These are phyloP conservation scores for Hypoxylon sp. DNA, from an alignment of 2,329 filamentous ascomycete genomes.

Conservation along the genomic window DNA sequence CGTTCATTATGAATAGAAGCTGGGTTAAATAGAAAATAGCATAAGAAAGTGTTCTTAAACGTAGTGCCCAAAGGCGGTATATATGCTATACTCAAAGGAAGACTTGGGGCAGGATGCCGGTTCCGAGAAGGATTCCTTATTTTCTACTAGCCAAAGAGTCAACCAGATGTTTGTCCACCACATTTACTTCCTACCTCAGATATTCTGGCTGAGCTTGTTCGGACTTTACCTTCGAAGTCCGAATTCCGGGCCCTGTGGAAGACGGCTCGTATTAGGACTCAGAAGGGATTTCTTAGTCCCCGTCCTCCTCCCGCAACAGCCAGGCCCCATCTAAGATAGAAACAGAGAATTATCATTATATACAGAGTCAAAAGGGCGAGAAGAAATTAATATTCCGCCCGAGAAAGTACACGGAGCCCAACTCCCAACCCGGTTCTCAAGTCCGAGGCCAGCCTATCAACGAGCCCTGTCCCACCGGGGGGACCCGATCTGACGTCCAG, in stretches of 20 bases:
- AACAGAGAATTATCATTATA: background rate
- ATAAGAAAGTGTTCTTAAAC: too few species aligned
- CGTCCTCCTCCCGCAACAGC: background rate
- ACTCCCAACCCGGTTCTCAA: slow-evolving; percentile 10
- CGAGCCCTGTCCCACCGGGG: slow-evolving; percentile 23
- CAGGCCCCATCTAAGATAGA: background rate
- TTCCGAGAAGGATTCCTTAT: too few species aligned
- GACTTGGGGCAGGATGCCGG: too few species aligned
- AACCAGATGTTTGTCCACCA: background rate
- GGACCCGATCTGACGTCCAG: slow-evolving; percentile 23
- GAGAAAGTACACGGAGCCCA: background rate
- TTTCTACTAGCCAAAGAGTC: background rate
- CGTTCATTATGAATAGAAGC: too few species aligned
- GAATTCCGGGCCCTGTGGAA: background rate
- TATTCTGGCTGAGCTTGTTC: background rate
- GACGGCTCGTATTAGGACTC: background rate
- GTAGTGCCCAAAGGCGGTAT: too few species aligned
- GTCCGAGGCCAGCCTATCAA: slow-evolving; percentile 26
- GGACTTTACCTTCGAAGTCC: background rate
- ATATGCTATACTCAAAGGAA: too few species aligned
- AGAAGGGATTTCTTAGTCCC: background rate
- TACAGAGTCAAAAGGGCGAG: background rate
- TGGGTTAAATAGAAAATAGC: too few species aligned
- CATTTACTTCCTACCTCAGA: background rate
- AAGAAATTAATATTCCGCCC: background rate